These are phyloP conservation scores for Rhynchospora breviuscula DNA, from an alignment of 176 grass and related monocot species.

Conservation along the genomic window DNA sequence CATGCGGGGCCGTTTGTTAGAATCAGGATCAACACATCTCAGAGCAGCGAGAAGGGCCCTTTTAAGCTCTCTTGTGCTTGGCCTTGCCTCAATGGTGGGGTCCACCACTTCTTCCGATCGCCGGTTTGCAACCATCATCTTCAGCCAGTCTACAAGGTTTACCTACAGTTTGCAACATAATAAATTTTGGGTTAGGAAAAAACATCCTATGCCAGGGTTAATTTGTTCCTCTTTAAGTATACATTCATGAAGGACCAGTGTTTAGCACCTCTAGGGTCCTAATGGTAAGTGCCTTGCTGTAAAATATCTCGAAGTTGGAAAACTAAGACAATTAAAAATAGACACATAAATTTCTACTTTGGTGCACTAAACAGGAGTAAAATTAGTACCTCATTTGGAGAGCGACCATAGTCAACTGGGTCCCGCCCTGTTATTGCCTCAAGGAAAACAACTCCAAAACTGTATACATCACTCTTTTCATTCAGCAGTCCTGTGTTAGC, in stretches of 20 bases:
- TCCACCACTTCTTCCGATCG: conserved; percentile 91
- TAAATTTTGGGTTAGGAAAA: neutral
- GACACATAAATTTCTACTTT: neutral
- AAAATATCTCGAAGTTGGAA: neutral
- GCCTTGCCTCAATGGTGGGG: conserved; percentile 75
- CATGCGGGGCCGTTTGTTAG: conserved; percentile 90
- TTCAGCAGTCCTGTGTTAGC: conserved; percentile 93
- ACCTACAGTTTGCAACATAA: conserved; percentile 42
- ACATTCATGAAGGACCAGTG: neutral
- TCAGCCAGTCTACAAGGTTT: conserved; percentile 98
- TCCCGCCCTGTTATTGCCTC: conserved; percentile 98
- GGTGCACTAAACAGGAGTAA: neutral
- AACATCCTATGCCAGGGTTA: neutral
- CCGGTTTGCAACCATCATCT: conserved; percentile 88
- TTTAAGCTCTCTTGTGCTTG: conserved; percentile 78
- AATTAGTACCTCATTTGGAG: conserved; percentile 73
- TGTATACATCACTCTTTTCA: conserved; percentile 98
- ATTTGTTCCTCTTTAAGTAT: neutral
- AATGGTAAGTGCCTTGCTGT: neutral
- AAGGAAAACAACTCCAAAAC: conserved; percentile 92
- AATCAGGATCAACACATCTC: conserved; percentile 86
- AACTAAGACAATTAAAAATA: neutral
- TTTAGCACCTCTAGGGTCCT: neutral
- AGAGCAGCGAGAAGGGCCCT: conserved; percentile 83
- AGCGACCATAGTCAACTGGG: conserved; percentile 80